A percentile compares a stretch with the other conserved stretches of the same genome.
Conservation (phyloP, 2,329 filamentous ascomycete species). For the Nemania serpens region DNA sequence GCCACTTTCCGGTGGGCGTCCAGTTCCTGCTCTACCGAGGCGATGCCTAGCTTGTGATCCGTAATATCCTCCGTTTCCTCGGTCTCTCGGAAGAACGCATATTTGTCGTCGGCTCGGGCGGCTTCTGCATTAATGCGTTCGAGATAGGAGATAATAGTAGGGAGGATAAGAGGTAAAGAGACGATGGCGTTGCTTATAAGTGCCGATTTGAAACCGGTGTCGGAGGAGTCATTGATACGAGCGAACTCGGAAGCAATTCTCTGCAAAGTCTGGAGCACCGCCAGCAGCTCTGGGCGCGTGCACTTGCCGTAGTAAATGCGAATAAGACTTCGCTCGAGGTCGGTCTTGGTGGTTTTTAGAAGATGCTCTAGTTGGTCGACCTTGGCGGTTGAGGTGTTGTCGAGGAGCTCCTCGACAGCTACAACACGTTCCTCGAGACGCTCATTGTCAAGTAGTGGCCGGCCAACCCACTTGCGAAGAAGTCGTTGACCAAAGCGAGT, state of each 20-base stretch:
- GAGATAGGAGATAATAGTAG: constrained; percentile 74
- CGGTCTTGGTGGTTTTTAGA: constrained; percentile 72
- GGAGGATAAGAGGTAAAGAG: constrained; percentile 75
- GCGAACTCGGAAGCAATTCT: constrained; percentile 78
- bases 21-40: constrained; percentile 87
- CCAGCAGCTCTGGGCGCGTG: constrained; percentile 83
- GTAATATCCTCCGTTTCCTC: constrained; percentile 88
- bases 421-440: constrained; percentile 77
- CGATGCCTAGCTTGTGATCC: constrained; percentile 87
- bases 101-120: constrained; percentile 88
- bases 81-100: constrained; percentile 86
- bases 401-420: constrained; percentile 84
- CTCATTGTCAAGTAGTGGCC: constrained; percentile 78
- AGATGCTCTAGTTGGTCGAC: constrained; percentile 77
- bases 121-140: constrained; percentile 85
- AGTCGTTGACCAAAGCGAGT: constrained; percentile 88
- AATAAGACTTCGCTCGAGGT: constrained; percentile 91
- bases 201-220: constrained; percentile 73
- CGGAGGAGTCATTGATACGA: constrained; percentile 64
- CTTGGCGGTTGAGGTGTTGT: constrained; percentile 65
- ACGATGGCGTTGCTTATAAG: constrained; percentile 74
- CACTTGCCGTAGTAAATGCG: constrained; percentile 98
- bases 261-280: constrained; percentile 83
- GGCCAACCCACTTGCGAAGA: constrained; percentile 91
- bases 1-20: constrained; percentile 75